phyloP scores from a whole-genome alignment of 192 early-diverging fungal genomes.

The Podila epigama region DNA sequence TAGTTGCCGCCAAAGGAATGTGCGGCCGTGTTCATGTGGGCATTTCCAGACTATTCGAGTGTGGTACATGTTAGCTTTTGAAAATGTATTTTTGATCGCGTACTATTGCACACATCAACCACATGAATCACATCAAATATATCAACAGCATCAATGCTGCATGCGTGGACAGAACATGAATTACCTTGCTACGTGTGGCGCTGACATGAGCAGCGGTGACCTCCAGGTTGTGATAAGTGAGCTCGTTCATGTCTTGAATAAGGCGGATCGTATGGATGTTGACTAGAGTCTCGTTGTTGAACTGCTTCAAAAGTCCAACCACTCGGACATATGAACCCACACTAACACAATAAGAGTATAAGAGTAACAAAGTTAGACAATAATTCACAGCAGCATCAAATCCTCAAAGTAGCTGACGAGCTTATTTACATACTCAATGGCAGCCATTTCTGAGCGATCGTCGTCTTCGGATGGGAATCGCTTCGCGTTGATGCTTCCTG shows the following conservation, averaged over 20 bases:
- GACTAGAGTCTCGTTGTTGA: constrained; percentile 63
- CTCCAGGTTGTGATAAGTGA: constrained; percentile 79
- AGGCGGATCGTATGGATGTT: constrained; percentile 65
- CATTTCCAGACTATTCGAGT: not conserved
- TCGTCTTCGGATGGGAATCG: constrained; percentile 63
- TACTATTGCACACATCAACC: too few relatives aligned
- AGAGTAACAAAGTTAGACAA: not conserved
- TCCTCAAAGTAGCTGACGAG: too few relatives aligned
- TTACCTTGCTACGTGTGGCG: constrained; percentile 54
- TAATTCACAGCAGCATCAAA: not conserved
- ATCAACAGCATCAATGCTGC: too few relatives aligned
- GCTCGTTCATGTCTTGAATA: constrained; percentile 76
- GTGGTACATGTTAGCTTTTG: not conserved
- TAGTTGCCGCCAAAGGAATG: not conserved
- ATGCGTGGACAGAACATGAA: not conserved
- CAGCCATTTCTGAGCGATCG: constrained; percentile 10
- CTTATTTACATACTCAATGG: constrained; percentile 12
- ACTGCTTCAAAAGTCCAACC: constrained; percentile 71
- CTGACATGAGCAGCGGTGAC: constrained; percentile 69
- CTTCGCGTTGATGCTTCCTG: constrained; percentile 75
- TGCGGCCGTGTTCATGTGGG: not conserved
- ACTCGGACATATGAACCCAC: constrained; percentile 76
- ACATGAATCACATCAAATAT: too few relatives aligned
- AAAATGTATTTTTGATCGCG: too few relatives aligned
- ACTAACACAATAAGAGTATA: constrained; percentile 28